Evolutionary conservation across 441 rosid genomes (phyloP).

Genomic region (Capsella rubella): DNA sequence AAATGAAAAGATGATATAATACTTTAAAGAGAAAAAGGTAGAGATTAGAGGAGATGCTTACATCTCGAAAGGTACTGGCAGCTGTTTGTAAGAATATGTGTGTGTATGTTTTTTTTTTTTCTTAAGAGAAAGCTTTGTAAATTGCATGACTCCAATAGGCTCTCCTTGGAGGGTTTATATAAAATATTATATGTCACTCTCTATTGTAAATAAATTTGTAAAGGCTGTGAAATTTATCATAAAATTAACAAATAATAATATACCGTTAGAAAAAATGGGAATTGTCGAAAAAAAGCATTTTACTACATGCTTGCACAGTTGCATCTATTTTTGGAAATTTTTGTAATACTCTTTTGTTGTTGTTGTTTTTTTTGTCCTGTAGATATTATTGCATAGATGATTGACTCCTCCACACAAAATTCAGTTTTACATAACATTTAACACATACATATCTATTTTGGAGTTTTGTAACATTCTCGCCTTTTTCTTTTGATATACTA

Average conservation of each 20-base stretch:
- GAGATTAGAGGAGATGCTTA: slow-evolving; percentile 14
- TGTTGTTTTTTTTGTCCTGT: neutral
- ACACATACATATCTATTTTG: no score
- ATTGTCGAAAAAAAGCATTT: neutral
- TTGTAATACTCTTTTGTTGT: neutral
- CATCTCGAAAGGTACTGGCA: slow-evolving; percentile 23
- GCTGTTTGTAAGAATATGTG: neutral
- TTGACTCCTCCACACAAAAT: no score
- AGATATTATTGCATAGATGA: no score
- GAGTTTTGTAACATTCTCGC: no score
- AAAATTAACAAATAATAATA: neutral
- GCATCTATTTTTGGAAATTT: neutral
- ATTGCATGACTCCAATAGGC: slow-evolving; percentile 1
- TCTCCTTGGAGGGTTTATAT: slow-evolving; percentile 14
- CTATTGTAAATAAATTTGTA: neutral
- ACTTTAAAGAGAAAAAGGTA: neutral
- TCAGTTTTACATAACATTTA: no score
- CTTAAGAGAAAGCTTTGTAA: slow-evolving; percentile 11
- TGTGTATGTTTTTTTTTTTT: slow-evolving; percentile 11
- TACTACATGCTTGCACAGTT: neutral
- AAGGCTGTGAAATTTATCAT: neutral
- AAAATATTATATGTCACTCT: neutral
- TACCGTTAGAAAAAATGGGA: neutral
- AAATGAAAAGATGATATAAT: no score
- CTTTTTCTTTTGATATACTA: no score